These are phyloP conservation scores for Phyllostachys edulis DNA, from an alignment of 176 grass and related monocot genomes.

Conservation along the genomic window DNA sequence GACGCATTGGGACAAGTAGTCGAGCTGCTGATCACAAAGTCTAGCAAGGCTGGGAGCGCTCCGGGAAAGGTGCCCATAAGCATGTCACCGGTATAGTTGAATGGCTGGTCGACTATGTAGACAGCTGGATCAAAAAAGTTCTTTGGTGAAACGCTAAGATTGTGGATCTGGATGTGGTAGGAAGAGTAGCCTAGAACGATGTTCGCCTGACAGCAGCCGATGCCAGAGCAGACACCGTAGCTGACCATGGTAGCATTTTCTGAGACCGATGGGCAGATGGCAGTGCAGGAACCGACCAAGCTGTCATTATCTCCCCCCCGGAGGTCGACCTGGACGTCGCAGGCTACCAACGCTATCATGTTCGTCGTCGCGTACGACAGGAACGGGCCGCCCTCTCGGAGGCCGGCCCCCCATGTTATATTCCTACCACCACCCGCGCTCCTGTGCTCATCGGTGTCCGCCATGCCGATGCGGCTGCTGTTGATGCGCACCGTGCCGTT, in stretches of 20 bases:
- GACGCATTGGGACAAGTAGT: neutral
- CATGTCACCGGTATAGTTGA: neutral
- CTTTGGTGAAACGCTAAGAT: neutral
- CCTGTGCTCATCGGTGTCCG: neutral
- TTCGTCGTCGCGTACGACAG: too few relatives aligned
- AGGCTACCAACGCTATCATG: neutral
- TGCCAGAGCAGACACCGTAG: neutral
- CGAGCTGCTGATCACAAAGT: constrained; percentile 39
- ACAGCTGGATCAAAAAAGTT: neutral
- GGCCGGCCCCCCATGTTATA: too few relatives aligned
- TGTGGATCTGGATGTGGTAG: constrained; percentile 23
- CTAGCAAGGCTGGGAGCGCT: constrained; percentile 24
- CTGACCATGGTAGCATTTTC: too few relatives aligned
- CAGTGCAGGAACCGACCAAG: constrained; percentile 29
- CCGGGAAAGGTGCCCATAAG: neutral
- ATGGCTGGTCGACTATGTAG: neutral
- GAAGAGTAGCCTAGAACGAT: constrained; percentile 16
- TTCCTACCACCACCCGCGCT: too few relatives aligned
- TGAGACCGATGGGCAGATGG: neutral
- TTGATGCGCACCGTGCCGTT: constrained; percentile 25
- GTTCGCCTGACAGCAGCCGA: neutral
- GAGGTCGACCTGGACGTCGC: neutral
- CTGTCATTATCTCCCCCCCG: neutral
- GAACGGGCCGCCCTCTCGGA: too few relatives aligned
- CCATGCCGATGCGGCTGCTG: neutral